Evolutionary conservation across 805 yeast species (phyloP).

Genomic region (Ogataea neopini): DNA sequence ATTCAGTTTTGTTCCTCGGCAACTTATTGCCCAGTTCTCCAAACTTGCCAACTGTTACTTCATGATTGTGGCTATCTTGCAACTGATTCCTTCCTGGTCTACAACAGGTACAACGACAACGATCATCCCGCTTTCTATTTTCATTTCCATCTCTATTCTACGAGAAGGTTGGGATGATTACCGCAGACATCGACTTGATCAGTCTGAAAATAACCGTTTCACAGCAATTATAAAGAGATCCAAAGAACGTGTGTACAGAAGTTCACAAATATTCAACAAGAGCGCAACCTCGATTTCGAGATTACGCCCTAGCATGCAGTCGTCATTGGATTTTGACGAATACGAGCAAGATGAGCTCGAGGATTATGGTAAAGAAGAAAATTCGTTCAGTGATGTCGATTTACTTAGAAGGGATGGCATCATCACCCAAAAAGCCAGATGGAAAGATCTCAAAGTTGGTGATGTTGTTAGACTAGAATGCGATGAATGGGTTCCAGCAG

Average conservation of each 20-base stretch:
- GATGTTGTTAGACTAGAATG: conserved; percentile 70
- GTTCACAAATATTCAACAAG: conserved; percentile 23
- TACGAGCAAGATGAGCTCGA: conserved; percentile 20
- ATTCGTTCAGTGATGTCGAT: conserved; percentile 28
- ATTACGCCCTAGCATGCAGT: conserved; percentile 28
- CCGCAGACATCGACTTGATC: conserved; percentile 82
- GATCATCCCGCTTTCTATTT: conserved; percentile 81
- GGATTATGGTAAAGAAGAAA: conserved; percentile 14
- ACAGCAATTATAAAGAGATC: conserved; percentile 41
- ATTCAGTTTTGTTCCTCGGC: conserved; percentile 83
- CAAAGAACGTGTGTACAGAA: conserved; percentile 7
- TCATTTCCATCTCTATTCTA: conserved; percentile 84
- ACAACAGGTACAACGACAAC: conserved; percentile 96
- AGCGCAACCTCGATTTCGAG: conserved; percentile 33
- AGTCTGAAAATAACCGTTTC: conserved; percentile 70
- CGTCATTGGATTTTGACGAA: conserved; percentile 22
- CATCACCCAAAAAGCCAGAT: conserved; percentile 36
- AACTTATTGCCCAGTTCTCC: conserved; percentile 86
- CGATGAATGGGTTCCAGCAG: conserved; percentile 96
- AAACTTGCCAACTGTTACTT: conserved; percentile 91
- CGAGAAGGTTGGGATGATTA: conserved; percentile 95
- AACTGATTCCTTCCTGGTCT: conserved; percentile 96
- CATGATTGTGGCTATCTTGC: conserved; percentile 85
- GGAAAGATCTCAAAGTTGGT: conserved; percentile 89
- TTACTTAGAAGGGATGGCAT: conserved; percentile 23